A percentile compares a stretch with the other conserved stretches of the same genome.
Conservation (phyloP, 2,329 filamentous ascomycete genomes). For the Fusarium newnesense region DNA sequence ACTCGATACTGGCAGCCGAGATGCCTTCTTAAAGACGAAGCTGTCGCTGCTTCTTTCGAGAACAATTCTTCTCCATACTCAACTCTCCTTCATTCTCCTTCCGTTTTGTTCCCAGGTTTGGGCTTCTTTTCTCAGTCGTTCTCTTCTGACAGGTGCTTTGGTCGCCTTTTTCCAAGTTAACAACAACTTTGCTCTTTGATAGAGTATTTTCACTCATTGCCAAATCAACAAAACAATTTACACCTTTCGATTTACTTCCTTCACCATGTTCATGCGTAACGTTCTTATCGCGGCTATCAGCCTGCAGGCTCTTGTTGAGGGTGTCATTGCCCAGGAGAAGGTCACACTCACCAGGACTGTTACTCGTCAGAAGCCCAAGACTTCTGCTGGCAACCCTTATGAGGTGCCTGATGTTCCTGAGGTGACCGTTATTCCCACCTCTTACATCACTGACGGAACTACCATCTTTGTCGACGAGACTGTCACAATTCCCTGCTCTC, state of each 20-base stretch:
- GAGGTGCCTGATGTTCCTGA: conserved; percentile 22
- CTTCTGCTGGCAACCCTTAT: conserved; percentile 7
- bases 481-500: conserved; percentile 36
- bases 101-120: conserved; percentile 40
- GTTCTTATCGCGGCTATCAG: conserved; percentile 38
- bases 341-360: conserved; percentile 29
- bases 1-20: conserved; percentile 6
- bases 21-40: conserved; percentile 35
- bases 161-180: conserved; percentile 40
- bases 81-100: conserved; percentile 34
- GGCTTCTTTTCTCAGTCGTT: conserved; percentile 42
- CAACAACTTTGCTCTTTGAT: conserved; percentile 41
- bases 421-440: conserved; percentile 33
- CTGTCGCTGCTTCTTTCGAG: conserved; percentile 14
- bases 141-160: conserved; percentile 42
- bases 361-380: conserved; percentile 24
- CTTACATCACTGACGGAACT: conserved; percentile 32
- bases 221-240: conserved; percentile 35
- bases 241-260: conserved; percentile 12
- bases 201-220: conserved; percentile 41
- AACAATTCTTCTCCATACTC: conserved; percentile 24
- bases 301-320: conserved; percentile 36
- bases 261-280: conserved; percentile 41
- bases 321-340: conserved; percentile 36
- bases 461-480: conserved; percentile 35